Evolutionary conservation across 75 land plant genomes (phyloP), one percentile per base, ranked within the genome.

Genomic region (Pinus taeda): DNA sequence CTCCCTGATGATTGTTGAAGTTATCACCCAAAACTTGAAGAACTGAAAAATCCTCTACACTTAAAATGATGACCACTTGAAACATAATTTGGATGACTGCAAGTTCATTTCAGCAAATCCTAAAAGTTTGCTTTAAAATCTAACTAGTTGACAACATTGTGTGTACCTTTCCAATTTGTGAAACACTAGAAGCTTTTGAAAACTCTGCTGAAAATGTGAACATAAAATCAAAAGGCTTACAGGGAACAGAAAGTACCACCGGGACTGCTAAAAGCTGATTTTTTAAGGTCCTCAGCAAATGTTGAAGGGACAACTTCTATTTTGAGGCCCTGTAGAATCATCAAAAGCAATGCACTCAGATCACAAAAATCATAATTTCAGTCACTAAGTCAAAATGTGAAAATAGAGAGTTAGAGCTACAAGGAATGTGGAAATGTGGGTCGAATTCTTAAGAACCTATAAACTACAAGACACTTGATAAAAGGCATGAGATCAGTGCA

Each of bases 251-350:
- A 53, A 21, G 59, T 83, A 85, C 85, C 87, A 59, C 87, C 88
- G 57, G 86, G 79, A 57, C 61, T 69, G 11, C 83, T 64, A 76
- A 80, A 86, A 45, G 33, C 57, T 24, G 83, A 74, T 56, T 84
- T 84, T 6, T 86, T 83, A 56, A 86, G 64, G 57, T 74, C 80
- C 79, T 86, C 88, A 4, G 77, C 88, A 77, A 86, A 86, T 11
- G 82, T 84, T 6, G 88, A 86, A 26, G 87, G 88, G 72, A 86
- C 74, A 55, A 86, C 39, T 56, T 83, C 86, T 29, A 80, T 49
- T 58, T 86, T 80, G 64, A 86, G 72, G 22, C 88, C 87, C 85
- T 85, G 74, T 60, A 57, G 37, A 30, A 18, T 22, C 36, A 20
- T 71, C n/a, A 71, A 71, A 71, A 71, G 3, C 3, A 49, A 71